Evolutionary conservation across 2,329 filamentous ascomycete species (phyloP).

Genomic region (Aspergillus sp.): DNA sequence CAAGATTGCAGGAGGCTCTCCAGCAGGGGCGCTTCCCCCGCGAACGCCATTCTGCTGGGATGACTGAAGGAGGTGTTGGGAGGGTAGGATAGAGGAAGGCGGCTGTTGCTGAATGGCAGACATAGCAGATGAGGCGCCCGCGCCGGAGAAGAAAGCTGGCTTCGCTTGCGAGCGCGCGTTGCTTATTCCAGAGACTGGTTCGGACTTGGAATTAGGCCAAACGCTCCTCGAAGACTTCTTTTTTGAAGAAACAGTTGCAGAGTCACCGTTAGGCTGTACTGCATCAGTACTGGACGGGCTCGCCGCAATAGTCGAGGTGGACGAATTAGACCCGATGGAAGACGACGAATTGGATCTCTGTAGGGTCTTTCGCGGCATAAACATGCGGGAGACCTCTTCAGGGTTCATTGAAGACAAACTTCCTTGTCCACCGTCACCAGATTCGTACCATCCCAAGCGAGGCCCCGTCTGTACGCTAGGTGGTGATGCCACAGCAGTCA

Average conservation of each 20-base stretch:
- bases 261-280: conserved; percentile 38
- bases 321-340: conserved; percentile 66
- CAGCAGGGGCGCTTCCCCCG: conserved; percentile 43
- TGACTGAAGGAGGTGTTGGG: conserved; percentile 68
- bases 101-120: conserved; percentile 63
- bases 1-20: conserved; percentile 71
- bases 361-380: conserved; percentile 82
- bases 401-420: conserved; percentile 70
- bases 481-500: conserved; percentile 68
- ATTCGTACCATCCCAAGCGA: conserved; percentile 60
- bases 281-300: conserved; percentile 38
- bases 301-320: conserved; percentile 49
- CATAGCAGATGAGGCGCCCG: conserved; percentile 62
- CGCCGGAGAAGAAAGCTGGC: conserved; percentile 57
- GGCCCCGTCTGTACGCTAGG: conserved; percentile 62
- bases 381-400: conserved; percentile 84
- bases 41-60: conserved; percentile 60
- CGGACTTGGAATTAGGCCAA: conserved; percentile 66
- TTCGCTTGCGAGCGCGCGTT: conserved; percentile 63
- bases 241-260: conserved; percentile 42
- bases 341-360: conserved; percentile 90
- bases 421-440: conserved; percentile 59
- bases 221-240: conserved; percentile 54
- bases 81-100: conserved; percentile 56
- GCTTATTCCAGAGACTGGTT: conserved; percentile 63